These are phyloP conservation scores for Agaricus subrufescens DNA, from an alignment of 768 basidiomycete genomes.

Conservation along the genomic window DNA sequence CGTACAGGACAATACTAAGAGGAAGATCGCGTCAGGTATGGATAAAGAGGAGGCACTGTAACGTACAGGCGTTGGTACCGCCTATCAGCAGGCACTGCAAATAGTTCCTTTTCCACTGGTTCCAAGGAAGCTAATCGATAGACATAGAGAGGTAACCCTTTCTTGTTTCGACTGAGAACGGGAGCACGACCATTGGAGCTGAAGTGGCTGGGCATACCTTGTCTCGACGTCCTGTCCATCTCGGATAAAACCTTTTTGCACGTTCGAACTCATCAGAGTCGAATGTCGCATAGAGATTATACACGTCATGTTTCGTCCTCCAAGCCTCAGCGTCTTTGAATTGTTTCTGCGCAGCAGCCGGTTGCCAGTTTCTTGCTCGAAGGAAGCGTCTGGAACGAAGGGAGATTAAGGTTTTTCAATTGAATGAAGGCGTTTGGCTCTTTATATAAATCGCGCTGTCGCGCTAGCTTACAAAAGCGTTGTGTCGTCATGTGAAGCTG, in stretches of 20 bases:
- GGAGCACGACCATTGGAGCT: background rate
- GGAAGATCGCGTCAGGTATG: background rate
- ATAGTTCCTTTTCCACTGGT: conserved; percentile 55
- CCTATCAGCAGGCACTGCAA: conserved; percentile 45
- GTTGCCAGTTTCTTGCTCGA: conserved; percentile 69
- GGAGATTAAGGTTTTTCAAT: background rate
- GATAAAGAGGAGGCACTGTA: background rate
- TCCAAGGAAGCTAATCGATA: conserved; percentile 64
- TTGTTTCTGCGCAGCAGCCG: conserved; percentile 60
- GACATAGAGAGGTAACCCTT: conserved; percentile 72
- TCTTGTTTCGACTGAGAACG: conserved; percentile 25
- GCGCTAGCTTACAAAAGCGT: conserved; percentile 53
- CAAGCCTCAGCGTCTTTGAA: conserved; percentile 66
- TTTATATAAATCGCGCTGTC: background rate
- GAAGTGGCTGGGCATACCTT: conserved; percentile 39
- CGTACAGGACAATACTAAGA: conserved; percentile 57
- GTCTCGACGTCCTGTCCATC: conserved; percentile 78
- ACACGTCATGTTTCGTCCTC: conserved; percentile 59
- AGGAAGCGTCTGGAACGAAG: conserved; percentile 64
- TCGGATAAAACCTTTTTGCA: conserved; percentile 64
- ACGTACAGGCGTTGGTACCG: conserved; percentile 71
- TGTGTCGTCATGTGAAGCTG: conserved; percentile 57
- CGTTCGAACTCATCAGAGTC: conserved; percentile 54
- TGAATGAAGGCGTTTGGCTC: background rate
- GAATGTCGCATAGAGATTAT: conserved; percentile 58